These are phyloP conservation scores for Myrica gale DNA, from an alignment of 306 rosid genomes.

Conservation along the genomic window DNA sequence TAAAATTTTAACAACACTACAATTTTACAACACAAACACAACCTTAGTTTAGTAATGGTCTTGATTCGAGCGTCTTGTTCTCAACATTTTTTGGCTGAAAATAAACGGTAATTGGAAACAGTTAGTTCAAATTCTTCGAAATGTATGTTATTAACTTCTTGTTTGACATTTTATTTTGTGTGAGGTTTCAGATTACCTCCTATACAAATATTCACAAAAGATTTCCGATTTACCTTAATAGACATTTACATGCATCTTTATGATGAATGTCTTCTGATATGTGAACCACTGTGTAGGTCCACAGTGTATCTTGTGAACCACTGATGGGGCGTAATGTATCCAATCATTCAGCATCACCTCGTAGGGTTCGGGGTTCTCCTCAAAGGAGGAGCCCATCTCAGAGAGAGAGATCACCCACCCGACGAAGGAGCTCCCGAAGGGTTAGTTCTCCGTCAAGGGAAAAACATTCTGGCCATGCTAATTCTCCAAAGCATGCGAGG, in stretches of 20 bases:
- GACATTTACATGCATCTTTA: not conserved
- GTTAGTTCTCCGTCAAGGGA: slow-evolving; percentile 38
- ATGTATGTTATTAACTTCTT: not conserved
- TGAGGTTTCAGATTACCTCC: not conserved
- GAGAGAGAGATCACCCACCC: slow-evolving; percentile 42
- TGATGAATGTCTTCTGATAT: not conserved
- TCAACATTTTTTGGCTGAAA: not conserved
- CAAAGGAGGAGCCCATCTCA: slow-evolving; percentile 35
- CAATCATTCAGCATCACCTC: slow-evolving; percentile 26
- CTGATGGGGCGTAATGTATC: slow-evolving; percentile 28
- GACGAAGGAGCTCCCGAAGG: slow-evolving; percentile 36
- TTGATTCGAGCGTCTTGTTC: too few species aligned
- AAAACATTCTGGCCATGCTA: slow-evolving; percentile 26
- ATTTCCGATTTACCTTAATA: not conserved
- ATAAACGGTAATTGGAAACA: not conserved
- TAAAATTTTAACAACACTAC: too few species aligned
- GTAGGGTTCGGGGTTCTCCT: slow-evolving; percentile 20
- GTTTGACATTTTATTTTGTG: not conserved
- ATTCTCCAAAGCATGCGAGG: slow-evolving; percentile 32
- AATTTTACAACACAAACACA: too few species aligned
- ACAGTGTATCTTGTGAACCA: not conserved
- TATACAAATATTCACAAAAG: not conserved
- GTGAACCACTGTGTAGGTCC: not conserved
- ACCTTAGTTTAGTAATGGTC: too few species aligned
- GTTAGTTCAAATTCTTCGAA: not conserved